Evolutionary conservation across 2,329 filamentous ascomycete genomes (phyloP), one percentile per base, ranked within the genome.

Genomic region (Dactylella cylindrospora): DNA sequence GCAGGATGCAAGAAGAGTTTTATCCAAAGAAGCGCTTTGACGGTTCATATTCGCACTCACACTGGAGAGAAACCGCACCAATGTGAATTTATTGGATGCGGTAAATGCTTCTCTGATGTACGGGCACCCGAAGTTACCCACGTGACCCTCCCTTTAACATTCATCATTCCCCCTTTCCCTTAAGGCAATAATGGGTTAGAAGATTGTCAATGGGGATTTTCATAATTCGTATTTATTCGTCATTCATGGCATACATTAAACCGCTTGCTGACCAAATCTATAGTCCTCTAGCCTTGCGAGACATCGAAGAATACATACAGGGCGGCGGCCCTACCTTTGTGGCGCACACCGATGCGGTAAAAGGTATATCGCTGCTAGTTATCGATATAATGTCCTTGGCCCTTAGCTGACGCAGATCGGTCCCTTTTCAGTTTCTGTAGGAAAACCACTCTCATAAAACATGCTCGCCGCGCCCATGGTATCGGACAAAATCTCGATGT

Each of bases 61-160:
- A 86, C 83, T 0, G 83, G 83, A 53, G 84, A 86, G 74, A 87
- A 86, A 72, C 84, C 84, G 57, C 83, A 86, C 67, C 78, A 82
- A 67, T 87, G 84, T 68, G 78, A 83, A 69, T 79, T 84, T 66
- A 73, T 79, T 20, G 82, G 80, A 15, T 86, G 84, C 68, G 81
- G 80, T 36, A 86, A 86, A 74, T 76, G 81, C 32, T 86, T 86
- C 69, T 85, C 84, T 50, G 84, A 86, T 73, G 83, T 85, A 73
- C 66, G 81, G n/a, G n/a, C n/a, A n/a, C n/a, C n/a, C n/a, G n/a
- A n/a, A n/a, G n/a, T n/a, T 76, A 4, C 23, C 32, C 35, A 20
- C 12, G 40, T 25, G 35, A 10, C 19, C 20, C n/a, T 17, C 43
- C 39, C 25, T 35, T 41, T 39, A 12, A 29, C 15, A 32, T n/a